A percentile compares a stretch with the other conserved stretches of the same genome.
These are phyloP conservation scores for Penicillium sp. DNA, from an alignment of 2,329 filamentous ascomycete genomes.

Conservation along the genomic window DNA sequence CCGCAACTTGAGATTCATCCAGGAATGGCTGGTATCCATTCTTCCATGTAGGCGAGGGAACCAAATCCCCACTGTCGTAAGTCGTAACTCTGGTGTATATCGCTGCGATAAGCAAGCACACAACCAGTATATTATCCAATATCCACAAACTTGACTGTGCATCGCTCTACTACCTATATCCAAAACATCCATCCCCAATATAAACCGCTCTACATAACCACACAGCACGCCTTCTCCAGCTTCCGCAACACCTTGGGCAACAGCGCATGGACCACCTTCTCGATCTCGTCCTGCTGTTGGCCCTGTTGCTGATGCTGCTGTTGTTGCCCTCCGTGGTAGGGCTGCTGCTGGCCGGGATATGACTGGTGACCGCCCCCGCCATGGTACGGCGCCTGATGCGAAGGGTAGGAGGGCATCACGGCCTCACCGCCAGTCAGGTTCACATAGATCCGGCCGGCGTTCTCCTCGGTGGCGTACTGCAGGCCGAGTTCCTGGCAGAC, in stretches of 20 bases:
- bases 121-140: neutral
- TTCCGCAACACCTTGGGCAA: conserved; percentile 63
- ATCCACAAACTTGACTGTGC: neutral
- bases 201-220: conserved; percentile 64
- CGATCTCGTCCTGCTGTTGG: conserved; percentile 59
- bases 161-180: conserved; percentile 1
- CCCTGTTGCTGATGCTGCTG: conserved; percentile 46
- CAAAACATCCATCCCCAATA: neutral
- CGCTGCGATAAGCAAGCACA: neutral
- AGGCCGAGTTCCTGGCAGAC: conserved; percentile 82
- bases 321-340: conserved; percentile 37
- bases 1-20: neutral
- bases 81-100: conserved; percentile 4
- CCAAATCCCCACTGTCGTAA: conserved; percentile 7
- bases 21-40: neutral
- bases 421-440: conserved; percentile 75
- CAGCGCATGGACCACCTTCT: conserved; percentile 62
- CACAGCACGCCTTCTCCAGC: conserved; percentile 70
- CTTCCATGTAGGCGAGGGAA: conserved; percentile 5
- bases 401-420: conserved; percentile 41
- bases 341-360: conserved; percentile 44
- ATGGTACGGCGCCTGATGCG: conserved; percentile 50
- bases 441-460: conserved; percentile 85
- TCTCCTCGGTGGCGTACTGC: conserved; percentile 81
- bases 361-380: conserved; percentile 31